phyloP scores from a whole-genome alignment of 768 basidiomycete species.

The Serendipita vermifera region DNA sequence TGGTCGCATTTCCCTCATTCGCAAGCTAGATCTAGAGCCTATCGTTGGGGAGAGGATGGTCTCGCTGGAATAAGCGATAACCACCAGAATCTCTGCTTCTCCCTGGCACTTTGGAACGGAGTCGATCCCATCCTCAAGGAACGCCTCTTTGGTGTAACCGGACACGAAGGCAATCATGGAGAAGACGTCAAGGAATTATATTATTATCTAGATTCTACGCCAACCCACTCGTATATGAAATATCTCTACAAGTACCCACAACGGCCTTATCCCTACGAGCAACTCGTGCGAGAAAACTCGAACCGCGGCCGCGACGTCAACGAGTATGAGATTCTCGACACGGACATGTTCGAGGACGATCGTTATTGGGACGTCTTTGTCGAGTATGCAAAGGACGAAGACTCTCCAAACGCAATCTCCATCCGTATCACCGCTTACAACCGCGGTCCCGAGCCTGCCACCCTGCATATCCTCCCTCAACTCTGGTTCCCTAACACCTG shows the following conservation, averaged over 20 bases:
- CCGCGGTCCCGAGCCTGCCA: slow-evolving; percentile 88
- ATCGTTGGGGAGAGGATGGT: slow-evolving; percentile 98
- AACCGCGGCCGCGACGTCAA: slow-evolving; percentile 70
- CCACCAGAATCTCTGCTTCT: slow-evolving; percentile 86
- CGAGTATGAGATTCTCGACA: slow-evolving; percentile 91
- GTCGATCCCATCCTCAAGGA: slow-evolving; percentile 93
- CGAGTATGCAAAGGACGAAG: slow-evolving; percentile 98
- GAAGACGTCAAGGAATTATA: slow-evolving; percentile 99
- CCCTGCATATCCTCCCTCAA: slow-evolving; percentile 87
- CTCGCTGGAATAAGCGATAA: slow-evolving; percentile 96
- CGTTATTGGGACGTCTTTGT: slow-evolving; percentile 98
- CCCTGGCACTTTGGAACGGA: slow-evolving; percentile 88
- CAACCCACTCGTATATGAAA: slow-evolving; percentile 99
- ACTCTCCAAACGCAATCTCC: slow-evolving; percentile 75
- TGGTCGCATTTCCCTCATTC: slow-evolving; percentile 94
- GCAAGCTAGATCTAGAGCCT: slow-evolving; percentile 84
- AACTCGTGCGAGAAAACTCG: slow-evolving; percentile 75
- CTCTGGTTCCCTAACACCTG: slow-evolving; percentile 97
- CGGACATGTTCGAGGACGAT: slow-evolving; percentile 81
- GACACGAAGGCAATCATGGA: slow-evolving; percentile 96
- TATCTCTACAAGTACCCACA: slow-evolving; percentile 99
- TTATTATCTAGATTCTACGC: slow-evolving; percentile 96
- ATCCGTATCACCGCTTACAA: slow-evolving; percentile 95
- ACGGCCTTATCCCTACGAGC: slow-evolving; percentile 81
- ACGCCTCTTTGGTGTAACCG: slow-evolving; percentile 89